Evolutionary conservation across 352 stramenopile species (phyloP), one percentile per base, ranked within the genome.

Genomic region (Pythium brachiatum): DNA sequence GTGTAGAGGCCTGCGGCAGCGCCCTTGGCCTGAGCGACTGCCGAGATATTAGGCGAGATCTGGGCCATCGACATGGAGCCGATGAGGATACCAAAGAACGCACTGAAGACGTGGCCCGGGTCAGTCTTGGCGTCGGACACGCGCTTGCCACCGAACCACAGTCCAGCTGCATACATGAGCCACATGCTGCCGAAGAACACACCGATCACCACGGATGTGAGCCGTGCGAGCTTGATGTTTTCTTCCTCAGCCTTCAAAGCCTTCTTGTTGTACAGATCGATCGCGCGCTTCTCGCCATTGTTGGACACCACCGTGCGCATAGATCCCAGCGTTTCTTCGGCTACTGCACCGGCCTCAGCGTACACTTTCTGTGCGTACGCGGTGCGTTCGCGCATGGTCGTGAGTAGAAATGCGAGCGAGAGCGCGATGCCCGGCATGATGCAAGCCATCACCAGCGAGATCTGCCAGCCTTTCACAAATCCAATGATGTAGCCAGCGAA

Each of bases 231-330:
- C 18, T 64, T 68, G 60, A 79, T 64, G 47, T 74, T 74, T 34
- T 68, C 69, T 31, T 57, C 39, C 31, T 79, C 64, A 3, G 60
- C 72, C 15, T 68, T 67, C 3, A 62, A 21, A 7, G 72, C 62
- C 31, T 75, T 76, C 11, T 39, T 15, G 29, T 57, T 64, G 57
- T 76, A 76, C 53, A 74, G 62, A 0, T 58, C 39, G 48, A 77
- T 66, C 3, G 67, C 70, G 1, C 60, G 61, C 34, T 64, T 47
- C 38, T 76, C 66, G n/a, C 58, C 66, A 36, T 75, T 75, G 43
- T 75, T 61, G 2, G 69, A 76, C 2, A 57, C 64, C 20, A 79
- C 67, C 0, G 72, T 79, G 20, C 73, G 73, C 27, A 81, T 81
- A 4, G 60, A 48, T 3, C 67, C 51, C 29, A 81, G 65, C 16